Conservation (phyloP, 1,284 basidiomycete genomes). For the Apiotrichum gracile region DNA sequence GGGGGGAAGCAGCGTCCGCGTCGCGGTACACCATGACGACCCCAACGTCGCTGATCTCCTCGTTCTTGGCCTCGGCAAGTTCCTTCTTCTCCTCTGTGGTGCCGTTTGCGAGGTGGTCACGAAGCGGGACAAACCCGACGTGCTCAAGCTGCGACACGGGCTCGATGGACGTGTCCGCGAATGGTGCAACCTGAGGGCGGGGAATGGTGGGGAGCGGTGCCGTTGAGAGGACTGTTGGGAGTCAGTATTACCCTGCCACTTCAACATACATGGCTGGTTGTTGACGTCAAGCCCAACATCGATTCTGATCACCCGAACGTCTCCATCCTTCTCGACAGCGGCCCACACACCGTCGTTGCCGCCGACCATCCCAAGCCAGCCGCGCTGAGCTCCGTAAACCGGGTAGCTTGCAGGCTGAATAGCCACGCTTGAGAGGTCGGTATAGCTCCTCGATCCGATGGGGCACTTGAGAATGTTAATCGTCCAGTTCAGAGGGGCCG, state of each 20-base stretch:
- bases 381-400: conserved; percentile 14
- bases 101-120: conserved; percentile 3
- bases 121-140: conserved; percentile 12
- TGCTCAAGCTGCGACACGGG: conserved; percentile 9
- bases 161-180: neutral
- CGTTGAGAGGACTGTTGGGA: conserved; percentile 19
- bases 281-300: conserved; percentile 28
- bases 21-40: conserved; percentile 12
- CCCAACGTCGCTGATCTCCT: conserved; percentile 5
- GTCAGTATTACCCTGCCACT: neutral
- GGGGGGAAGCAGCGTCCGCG: conserved; percentile 3
- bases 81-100: neutral
- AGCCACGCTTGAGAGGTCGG: conserved; percentile 9
- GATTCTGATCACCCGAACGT: conserved; percentile 22
- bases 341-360: conserved; percentile 35
- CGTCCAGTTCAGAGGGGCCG: conserved; percentile 18
- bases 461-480: conserved; percentile 26
- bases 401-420: conserved; percentile 2
- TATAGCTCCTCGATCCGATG: conserved; percentile 9
- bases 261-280: conserved; percentile 25
- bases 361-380: conserved; percentile 33
- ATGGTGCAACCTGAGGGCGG: conserved; percentile 1
- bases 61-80: neutral
- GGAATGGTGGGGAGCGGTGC: conserved; percentile 32
- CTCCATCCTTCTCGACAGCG: conserved; percentile 25